These are phyloP conservation scores for Ustilago crameri DNA, from an alignment of 1,284 basidiomycete genomes.

Conservation along the genomic window DNA sequence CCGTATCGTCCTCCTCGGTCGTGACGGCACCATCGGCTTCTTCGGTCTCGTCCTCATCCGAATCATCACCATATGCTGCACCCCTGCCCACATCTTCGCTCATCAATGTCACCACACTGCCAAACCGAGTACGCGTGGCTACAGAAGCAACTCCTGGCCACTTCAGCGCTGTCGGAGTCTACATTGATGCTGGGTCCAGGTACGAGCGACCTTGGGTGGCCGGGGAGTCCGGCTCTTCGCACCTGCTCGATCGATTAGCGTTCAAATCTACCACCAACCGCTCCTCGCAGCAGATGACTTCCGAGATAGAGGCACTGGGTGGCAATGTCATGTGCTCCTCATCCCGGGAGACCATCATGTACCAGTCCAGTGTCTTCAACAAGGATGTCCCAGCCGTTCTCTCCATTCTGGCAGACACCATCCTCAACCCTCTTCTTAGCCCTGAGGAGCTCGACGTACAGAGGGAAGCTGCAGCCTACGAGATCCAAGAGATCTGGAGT, in stretches of 20 bases:
- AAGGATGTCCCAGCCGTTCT: conserved; percentile 83
- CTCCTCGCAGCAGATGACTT: conserved; percentile 78
- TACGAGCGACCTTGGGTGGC: conserved; percentile 80
- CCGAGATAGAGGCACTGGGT: conserved; percentile 84
- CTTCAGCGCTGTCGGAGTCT: conserved; percentile 92
- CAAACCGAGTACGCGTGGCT: conserved; percentile 90
- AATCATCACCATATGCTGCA: conserved; percentile 29
- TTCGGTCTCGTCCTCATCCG: conserved; percentile 11
- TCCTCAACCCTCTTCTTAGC: conserved; percentile 81
- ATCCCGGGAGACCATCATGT: conserved; percentile 95
- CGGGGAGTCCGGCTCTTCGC: conserved; percentile 79
- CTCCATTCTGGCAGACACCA: conserved; percentile 89
- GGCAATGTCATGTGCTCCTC: conserved; percentile 93
- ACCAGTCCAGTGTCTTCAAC: conserved; percentile 94
- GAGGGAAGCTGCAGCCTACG: conserved; percentile 89
- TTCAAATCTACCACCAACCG: conserved; percentile 79
- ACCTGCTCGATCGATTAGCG: conserved; percentile 93
- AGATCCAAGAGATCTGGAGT: conserved; percentile 84
- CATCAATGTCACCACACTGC: conserved; percentile 78
- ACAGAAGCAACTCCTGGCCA: conserved; percentile 91
- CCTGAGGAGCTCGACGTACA: conserved; percentile 85
- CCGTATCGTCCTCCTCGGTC: conserved; percentile 21
- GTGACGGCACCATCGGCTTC: conserved; percentile 13
- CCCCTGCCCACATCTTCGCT: conserved; percentile 44
- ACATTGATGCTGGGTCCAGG: conserved; percentile 91